Conservation (phyloP, 768 basidiomycete genomes). For the Kwoniella dejecticola region DNA sequence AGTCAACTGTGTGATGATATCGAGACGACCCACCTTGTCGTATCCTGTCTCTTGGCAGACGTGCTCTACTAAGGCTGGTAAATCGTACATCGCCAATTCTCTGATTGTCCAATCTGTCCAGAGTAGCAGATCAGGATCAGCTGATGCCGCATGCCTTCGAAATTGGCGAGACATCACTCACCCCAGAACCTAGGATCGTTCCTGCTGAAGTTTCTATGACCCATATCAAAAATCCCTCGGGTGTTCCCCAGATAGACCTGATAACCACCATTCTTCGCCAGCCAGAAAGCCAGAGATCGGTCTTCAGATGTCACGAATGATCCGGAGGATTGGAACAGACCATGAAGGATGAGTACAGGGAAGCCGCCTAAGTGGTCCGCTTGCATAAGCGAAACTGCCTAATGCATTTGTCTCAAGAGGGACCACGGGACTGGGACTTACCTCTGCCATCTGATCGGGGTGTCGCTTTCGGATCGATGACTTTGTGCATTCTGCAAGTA, state of each 20-base stretch:
- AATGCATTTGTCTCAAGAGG: no score
- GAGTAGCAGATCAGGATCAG: background rate
- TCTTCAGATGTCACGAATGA: conserved; percentile 62
- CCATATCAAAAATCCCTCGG: conserved; percentile 61
- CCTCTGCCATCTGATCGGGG: conserved; percentile 49
- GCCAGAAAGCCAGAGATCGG: conserved; percentile 61
- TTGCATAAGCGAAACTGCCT: background rate
- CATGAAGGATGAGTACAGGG: conserved; percentile 60
- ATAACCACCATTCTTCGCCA: conserved; percentile 60
- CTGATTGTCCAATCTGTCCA: conserved; percentile 60
- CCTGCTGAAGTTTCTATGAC: conserved; percentile 57
- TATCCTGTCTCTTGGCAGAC: conserved; percentile 59
- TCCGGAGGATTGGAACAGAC: conserved; percentile 61
- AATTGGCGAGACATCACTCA: conserved; percentile 31
- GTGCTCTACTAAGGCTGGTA: conserved; percentile 60
- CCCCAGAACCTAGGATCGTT: conserved; percentile 61
- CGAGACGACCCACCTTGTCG: conserved; percentile 53
- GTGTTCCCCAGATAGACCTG: conserved; percentile 59
- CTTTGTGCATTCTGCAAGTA: conserved; percentile 55
- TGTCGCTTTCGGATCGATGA: conserved; percentile 55
- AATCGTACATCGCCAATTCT: conserved; percentile 61
- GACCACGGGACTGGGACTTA: conserved; percentile 11
- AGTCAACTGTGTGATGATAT: background rate
- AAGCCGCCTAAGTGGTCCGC: conserved; percentile 54
- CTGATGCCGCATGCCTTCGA: background rate